A percentile compares a stretch with the other conserved stretches of the same genome.
phyloP scores from a whole-genome alignment of 495 filamentous ascomycete genomes.

The Mytilinidion resinicola region DNA sequence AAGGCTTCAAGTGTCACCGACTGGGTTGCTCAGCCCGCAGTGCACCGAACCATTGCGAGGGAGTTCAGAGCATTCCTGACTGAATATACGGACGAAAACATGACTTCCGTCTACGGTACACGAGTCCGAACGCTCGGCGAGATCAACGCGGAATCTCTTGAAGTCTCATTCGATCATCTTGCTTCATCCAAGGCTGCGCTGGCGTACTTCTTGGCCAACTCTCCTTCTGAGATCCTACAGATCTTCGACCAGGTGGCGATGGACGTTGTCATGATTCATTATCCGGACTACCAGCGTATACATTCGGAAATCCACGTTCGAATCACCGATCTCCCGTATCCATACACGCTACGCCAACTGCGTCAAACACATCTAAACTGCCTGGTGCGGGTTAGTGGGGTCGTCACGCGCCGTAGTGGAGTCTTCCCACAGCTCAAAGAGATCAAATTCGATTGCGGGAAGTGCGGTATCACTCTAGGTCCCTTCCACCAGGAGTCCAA shows the following conservation, averaged over 20 bases:
- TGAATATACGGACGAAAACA: slow-evolving; percentile 82
- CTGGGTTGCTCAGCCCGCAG: slow-evolving; percentile 86
- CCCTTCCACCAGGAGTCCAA: slow-evolving; percentile 97
- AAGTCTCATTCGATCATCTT: slow-evolving; percentile 92
- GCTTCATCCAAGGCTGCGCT: slow-evolving; percentile 85
- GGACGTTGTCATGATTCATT: slow-evolving; percentile 89
- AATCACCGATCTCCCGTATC: slow-evolving; percentile 87
- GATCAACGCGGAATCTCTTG: slow-evolving; percentile 89
- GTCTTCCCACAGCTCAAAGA: slow-evolving; percentile 99
- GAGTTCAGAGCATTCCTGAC: slow-evolving; percentile 98
- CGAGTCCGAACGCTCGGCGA: slow-evolving; percentile 91
- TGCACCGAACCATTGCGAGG: slow-evolving; percentile 85
- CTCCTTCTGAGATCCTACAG: slow-evolving; percentile 85
- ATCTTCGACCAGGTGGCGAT: slow-evolving; percentile 97
- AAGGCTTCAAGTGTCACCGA: slow-evolving; percentile 87
- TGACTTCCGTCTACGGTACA: slow-evolving; percentile 87
- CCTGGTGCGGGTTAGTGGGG: slow-evolving; percentile 87
- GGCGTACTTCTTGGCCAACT: slow-evolving; percentile 96
- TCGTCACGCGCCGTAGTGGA: slow-evolving; percentile 91
- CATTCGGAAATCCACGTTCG: slow-evolving; percentile 97
- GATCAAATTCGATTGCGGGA: slow-evolving; percentile 92
- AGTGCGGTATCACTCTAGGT: slow-evolving; percentile 85
- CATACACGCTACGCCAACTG: slow-evolving; percentile 94
- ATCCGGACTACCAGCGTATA: slow-evolving; percentile 95
- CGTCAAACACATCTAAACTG: slow-evolving; percentile 97